phyloP scores from a whole-genome alignment of 352 stramenopile species.

The Pythium dissotocum region DNA sequence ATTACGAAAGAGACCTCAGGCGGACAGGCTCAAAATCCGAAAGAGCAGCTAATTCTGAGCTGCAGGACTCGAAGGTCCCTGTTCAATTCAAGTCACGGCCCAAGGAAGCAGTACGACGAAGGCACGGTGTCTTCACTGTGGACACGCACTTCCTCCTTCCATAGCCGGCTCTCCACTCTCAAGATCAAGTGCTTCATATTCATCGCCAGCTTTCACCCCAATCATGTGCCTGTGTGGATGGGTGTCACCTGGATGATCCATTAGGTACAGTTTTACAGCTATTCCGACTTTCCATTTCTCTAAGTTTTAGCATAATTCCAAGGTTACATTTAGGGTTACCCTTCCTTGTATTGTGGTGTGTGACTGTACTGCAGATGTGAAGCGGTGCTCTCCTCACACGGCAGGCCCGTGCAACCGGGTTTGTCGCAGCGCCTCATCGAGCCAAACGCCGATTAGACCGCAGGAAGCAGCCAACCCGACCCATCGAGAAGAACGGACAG shows the following conservation, averaged over 20 bases:
- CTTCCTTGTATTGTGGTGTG: background rate
- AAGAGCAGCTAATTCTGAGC: background rate
- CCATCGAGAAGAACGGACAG: background rate
- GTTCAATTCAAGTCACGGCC: background rate
- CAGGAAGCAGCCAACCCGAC: background rate
- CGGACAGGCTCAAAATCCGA: background rate
- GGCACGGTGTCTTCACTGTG: background rate
- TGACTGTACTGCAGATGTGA: background rate
- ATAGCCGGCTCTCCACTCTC: background rate
- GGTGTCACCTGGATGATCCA: constrained; percentile 4
- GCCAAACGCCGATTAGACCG: background rate
- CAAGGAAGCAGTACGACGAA: constrained; percentile 3
- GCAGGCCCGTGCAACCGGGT: background rate
- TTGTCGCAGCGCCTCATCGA: background rate
- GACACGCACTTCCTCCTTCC: background rate
- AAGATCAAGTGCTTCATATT: background rate
- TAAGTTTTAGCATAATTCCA: background rate
- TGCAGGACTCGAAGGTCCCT: background rate
- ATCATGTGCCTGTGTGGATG: background rate
- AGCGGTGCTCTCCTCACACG: background rate
- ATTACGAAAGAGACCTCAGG: background rate
- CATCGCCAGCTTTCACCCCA: background rate
- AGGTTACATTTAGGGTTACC: background rate
- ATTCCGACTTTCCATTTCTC: background rate
- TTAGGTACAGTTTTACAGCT: constrained; percentile 2